These are phyloP conservation scores for Chalciporus sphaerocephalus DNA, from an alignment of 768 basidiomycete species.

Conservation along the genomic window DNA sequence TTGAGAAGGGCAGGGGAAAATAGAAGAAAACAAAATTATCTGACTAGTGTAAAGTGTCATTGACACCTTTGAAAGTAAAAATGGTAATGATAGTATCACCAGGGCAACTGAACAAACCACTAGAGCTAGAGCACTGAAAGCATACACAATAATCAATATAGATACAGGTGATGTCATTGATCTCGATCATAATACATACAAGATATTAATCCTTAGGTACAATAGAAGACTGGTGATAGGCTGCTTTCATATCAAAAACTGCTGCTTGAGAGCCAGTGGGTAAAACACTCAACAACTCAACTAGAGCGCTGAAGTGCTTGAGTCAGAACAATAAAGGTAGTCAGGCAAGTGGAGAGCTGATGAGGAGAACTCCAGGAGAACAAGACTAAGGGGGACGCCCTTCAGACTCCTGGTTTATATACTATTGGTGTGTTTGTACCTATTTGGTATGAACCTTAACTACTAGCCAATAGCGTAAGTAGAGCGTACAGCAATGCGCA, in stretches of 20 bases:
- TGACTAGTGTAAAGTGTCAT: constrained; percentile 33
- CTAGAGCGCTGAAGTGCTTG: too few relatives aligned
- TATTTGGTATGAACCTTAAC: too few relatives aligned
- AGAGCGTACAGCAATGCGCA: too few relatives aligned
- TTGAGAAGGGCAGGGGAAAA: neutral
- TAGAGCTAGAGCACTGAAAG: constrained; percentile 27
- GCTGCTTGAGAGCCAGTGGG: constrained; percentile 33
- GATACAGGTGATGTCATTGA: neutral
- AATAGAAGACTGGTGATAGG: constrained; percentile 34
- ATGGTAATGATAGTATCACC: constrained; percentile 31
- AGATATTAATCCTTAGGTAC: constrained; percentile 14
- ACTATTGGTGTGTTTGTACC: too few relatives aligned
- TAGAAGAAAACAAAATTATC: constrained; percentile 26
- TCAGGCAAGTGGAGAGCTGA: too few relatives aligned
- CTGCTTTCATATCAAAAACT: constrained; percentile 36
- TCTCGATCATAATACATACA: neutral
- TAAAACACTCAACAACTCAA: too few relatives aligned
- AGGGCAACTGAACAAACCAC: constrained; percentile 29
- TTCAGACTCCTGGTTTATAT: too few relatives aligned
- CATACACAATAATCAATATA: constrained; percentile 5
- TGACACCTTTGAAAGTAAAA: constrained; percentile 9
- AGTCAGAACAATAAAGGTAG: too few relatives aligned
- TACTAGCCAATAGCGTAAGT: too few relatives aligned
- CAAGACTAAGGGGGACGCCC: too few relatives aligned
- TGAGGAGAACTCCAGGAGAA: too few relatives aligned